Percentiles rank a stretch among this genome's conserved stretches.
These are phyloP conservation scores for Lasiosphaeria miniovina DNA, from an alignment of 495 filamentous ascomycete species.

Conservation along the genomic window DNA sequence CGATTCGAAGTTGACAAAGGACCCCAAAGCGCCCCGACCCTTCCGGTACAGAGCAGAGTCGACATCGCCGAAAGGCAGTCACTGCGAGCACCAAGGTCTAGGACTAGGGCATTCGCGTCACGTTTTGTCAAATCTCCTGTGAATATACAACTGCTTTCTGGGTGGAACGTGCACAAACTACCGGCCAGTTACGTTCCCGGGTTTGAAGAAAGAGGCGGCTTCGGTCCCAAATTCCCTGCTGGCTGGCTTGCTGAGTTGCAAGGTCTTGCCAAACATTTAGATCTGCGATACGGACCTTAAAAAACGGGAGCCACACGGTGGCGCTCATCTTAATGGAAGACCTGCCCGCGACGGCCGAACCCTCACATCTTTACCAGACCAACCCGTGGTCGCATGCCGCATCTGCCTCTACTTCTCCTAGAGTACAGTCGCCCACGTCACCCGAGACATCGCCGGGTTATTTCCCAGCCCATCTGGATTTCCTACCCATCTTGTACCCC, in stretches of 20 bases:
- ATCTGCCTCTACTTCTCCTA: slow-evolving; percentile 25
- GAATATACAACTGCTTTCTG: slow-evolving; percentile 1
- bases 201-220: slow-evolving; percentile 4
- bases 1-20: background rate
- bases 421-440: slow-evolving; percentile 22
- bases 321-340: slow-evolving; percentile 49
- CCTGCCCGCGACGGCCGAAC: slow-evolving; percentile 48
- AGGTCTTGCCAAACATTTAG: slow-evolving; percentile 11
- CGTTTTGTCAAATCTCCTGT: slow-evolving; percentile 1
- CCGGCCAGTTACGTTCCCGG: background rate
- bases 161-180: background rate
- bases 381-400: slow-evolving; percentile 38
- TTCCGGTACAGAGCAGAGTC: too few relatives aligned
- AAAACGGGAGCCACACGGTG: slow-evolving; percentile 18
- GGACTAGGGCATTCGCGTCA: background rate
- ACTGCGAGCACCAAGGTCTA: too few relatives aligned
- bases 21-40: slow-evolving; percentile 3
- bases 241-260: slow-evolving; percentile 10
- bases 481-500: slow-evolving; percentile 47
- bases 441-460: slow-evolving; percentile 27
- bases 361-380: slow-evolving; percentile 48
- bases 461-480: slow-evolving; percentile 40
- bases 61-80: too few relatives aligned
- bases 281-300: slow-evolving; percentile 17
- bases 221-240: slow-evolving; percentile 11